Base-by-base conservation (phyloP, 2,329 filamentous ascomycete species). In the Didymella pomorum region DNA sequence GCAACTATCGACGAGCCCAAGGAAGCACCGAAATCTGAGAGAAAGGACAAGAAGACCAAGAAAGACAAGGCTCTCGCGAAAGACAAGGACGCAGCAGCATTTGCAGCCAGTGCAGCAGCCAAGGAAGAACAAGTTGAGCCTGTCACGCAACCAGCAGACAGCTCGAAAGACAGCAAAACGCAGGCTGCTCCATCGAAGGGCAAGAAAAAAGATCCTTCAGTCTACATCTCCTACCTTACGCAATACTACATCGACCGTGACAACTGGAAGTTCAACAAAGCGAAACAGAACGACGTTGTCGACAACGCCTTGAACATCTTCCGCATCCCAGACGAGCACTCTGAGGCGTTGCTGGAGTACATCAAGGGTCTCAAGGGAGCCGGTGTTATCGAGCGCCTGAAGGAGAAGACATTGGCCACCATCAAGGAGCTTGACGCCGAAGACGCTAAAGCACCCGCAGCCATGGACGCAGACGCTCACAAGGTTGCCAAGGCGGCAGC, bases 241-340 rank as follows among this genome's bases (percentile, higher is more conserved):
- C 87, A 89, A 72, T 97, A 93, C 83, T 83, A 91, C 77, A 84
- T 84, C 54, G 84, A 87, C 60, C 87, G 87, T 57, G 81, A 84
- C 10, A 82, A 82, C 67, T 98, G 94, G 94, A 97, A 97, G 77
- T 98, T 97, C 82, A 96, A 96, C 81, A 97, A 97, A 80, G 93
- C 92, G 68, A 87, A 92, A 72, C 93, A 97, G 77, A 91, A 89
- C 52, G 87, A 91, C 67, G 82, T 97, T 12, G 86, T 97, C 72
- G 94, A 95, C 76, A 88, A 96, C 80, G 79, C 90, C 44, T 91
- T 96, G 73, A 87, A 91, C 66, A 79, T 87, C 64, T 85, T 87
- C 67, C 84, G 86, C 42, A 85, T 97, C 42, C 91, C 93, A 0
- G 79, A 87, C 16, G 80, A 84, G 58, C 86, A 94, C 77, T 87